Conservation (phyloP, 202 grass and related monocot species). For the Tripidium arundinaceum region DNA sequence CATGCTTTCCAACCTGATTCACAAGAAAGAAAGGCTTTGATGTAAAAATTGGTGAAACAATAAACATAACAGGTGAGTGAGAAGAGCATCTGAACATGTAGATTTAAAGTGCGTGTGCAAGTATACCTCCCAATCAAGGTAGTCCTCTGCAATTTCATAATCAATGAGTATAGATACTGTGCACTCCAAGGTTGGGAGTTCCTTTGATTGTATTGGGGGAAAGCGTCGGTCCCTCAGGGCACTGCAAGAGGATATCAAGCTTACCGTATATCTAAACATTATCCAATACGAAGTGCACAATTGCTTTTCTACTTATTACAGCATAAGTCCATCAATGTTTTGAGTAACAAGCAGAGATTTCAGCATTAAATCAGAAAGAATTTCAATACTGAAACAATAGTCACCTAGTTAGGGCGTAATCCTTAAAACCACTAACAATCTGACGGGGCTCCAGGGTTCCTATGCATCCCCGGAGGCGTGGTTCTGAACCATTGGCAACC, state of each 20-base stretch:
- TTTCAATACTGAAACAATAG: slow-evolving; percentile 17
- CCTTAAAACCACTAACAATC: slow-evolving; percentile 83
- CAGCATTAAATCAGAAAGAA: not conserved
- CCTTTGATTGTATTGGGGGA: slow-evolving; percentile 80
- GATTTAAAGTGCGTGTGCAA: not conserved
- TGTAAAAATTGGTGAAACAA: not conserved
- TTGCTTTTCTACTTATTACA: slow-evolving; percentile 4
- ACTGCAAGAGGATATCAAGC: slow-evolving; percentile 34
- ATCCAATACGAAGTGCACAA: not conserved
- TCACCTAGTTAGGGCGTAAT: slow-evolving; percentile 91
- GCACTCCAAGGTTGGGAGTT: slow-evolving; percentile 89
- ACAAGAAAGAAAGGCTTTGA: slow-evolving; percentile 1
- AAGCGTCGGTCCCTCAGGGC: slow-evolving; percentile 88
- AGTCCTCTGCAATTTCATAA: slow-evolving; percentile 72
- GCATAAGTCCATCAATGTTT: not conserved
- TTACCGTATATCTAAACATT: not conserved
- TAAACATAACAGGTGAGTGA: not conserved
- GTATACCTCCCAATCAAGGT: slow-evolving; percentile 97
- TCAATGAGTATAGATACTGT: slow-evolving; percentile 85
- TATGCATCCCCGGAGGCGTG: slow-evolving; percentile 95
- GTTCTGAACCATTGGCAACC: slow-evolving; percentile 80
- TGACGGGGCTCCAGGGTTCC: slow-evolving; percentile 88
- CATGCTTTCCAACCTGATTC: slow-evolving; percentile 87
- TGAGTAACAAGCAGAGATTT: not conserved
- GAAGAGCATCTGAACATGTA: slow-evolving; percentile 1